These are phyloP conservation scores for Endoconidiophora laricicola DNA, from an alignment of 2,329 filamentous ascomycete species.

Conservation along the genomic window DNA sequence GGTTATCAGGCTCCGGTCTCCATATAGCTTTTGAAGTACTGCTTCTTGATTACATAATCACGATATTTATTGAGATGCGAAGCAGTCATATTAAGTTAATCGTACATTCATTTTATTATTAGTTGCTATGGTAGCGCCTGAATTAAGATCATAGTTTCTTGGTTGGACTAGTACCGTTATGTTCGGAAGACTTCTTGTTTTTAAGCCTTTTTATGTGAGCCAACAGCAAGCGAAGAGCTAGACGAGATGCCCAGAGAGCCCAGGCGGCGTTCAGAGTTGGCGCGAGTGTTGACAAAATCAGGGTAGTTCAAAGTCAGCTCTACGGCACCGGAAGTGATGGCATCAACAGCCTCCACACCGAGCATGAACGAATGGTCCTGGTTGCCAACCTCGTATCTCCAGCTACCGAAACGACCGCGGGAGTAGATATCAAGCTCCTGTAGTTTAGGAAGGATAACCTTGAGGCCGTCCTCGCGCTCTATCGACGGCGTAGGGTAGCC, in stretches of 20 bases:
- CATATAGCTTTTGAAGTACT: no score
- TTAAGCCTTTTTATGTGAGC: conserved; percentile 6
- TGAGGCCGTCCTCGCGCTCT: conserved; percentile 89
- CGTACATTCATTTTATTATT: background rate
- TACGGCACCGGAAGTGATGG: conserved; percentile 74
- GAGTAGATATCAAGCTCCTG: conserved; percentile 85
- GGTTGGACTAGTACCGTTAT: background rate
- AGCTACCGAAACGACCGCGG: conserved; percentile 91
- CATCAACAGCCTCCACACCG: conserved; percentile 81
- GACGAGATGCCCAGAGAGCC: conserved; percentile 4
- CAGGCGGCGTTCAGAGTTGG: conserved; percentile 50
- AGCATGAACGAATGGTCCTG: conserved; percentile 98
- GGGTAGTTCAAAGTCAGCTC: conserved; percentile 94
- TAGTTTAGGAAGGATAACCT: conserved; percentile 80
- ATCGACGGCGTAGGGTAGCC: conserved; percentile 92
- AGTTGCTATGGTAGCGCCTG: background rate
- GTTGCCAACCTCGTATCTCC: conserved; percentile 94
- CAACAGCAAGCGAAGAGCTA: conserved; percentile 1
- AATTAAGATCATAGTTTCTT: background rate
- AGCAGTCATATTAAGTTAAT: conserved; percentile 28
- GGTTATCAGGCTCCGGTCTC: no score
- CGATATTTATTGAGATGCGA: conserved; percentile 15
- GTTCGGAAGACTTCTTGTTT: background rate
- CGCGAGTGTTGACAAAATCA: conserved; percentile 74
- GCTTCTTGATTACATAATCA: no score